Percentiles rank a stretch among this genome's conserved stretches.
These are phyloP conservation scores for Adansonia madagascariensis DNA, from an alignment of 441 rosid genomes.

Conservation along the genomic window DNA sequence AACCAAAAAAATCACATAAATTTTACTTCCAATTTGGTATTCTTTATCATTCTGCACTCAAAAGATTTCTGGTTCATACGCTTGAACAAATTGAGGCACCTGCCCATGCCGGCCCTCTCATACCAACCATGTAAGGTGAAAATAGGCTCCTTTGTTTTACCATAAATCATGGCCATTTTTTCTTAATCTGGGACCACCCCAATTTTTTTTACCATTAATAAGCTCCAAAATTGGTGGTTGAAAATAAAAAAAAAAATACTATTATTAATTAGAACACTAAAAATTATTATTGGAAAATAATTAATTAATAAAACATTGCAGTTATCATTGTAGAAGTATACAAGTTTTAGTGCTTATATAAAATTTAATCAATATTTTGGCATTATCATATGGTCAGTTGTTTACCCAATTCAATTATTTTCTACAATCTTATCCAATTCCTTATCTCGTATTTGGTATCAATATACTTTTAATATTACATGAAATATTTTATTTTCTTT, in stretches of 20 bases:
- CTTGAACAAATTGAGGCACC: neutral
- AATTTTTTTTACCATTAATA: neutral
- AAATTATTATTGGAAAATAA: too few relatives aligned
- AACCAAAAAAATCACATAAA: too few relatives aligned
- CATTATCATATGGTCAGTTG: neutral
- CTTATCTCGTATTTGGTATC: neutral
- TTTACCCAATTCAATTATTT: neutral
- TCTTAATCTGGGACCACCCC: too few relatives aligned
- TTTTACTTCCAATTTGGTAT: too few relatives aligned
- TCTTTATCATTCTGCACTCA: neutral
- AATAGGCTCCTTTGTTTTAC: too few relatives aligned
- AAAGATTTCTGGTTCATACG: neutral
- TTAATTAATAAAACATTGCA: neutral
- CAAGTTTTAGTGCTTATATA: neutral
- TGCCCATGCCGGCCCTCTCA: neutral
- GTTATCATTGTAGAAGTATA: neutral
- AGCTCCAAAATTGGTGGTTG: constrained; percentile 7
- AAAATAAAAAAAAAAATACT: neutral
- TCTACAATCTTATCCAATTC: neutral
- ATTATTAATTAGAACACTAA: too few relatives aligned
- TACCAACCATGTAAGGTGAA: neutral
- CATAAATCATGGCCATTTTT: too few relatives aligned
- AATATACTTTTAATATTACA: neutral
- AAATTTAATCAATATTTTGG: too few relatives aligned
- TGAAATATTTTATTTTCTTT: too few relatives aligned